These are phyloP conservation scores for Erodium maritimum DNA, from an alignment of 345 rosid species.

Conservation along the genomic window DNA sequence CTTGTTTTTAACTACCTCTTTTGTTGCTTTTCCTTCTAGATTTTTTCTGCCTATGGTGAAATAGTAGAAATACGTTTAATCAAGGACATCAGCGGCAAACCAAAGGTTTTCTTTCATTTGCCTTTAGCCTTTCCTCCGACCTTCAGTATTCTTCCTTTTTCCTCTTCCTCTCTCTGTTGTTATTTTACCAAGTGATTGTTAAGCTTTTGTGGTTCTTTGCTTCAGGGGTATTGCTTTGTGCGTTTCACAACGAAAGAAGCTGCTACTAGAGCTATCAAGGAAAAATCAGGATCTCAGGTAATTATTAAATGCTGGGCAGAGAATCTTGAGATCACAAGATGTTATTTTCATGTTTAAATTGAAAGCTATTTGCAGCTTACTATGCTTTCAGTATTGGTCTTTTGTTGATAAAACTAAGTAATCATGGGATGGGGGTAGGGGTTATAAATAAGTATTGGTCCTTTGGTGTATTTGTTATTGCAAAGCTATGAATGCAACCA, in stretches of 20 bases:
- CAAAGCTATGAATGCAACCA: too few species aligned
- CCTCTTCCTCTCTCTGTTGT: not conserved
- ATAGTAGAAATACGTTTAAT: not conserved
- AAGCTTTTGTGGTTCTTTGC: not conserved
- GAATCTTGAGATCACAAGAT: not conserved
- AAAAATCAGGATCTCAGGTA: slow-evolving; percentile 1
- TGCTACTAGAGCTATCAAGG: not conserved
- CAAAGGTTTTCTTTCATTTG: not conserved
- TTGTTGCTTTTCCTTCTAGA: not conserved
- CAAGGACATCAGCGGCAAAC: not conserved
- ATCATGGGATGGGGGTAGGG: too few species aligned
- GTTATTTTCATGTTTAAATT: not conserved
- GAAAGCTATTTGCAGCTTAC: not conserved
- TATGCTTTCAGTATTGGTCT: not conserved
- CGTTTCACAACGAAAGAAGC: slow-evolving; percentile 2
- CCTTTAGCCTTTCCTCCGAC: not conserved
- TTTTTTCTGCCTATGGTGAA: not conserved
- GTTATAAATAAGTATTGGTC: too few species aligned
- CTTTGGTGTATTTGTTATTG: too few species aligned
- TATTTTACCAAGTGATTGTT: not conserved
- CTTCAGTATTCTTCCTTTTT: not conserved
- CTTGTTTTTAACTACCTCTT: not conserved
- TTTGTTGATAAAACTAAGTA: too few species aligned
- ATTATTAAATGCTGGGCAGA: not conserved
- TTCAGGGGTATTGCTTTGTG: slow-evolving; percentile 3